Base-by-base conservation (phyloP, 2,329 filamentous ascomycete species). In the Tolypocladium tropicale region DNA sequence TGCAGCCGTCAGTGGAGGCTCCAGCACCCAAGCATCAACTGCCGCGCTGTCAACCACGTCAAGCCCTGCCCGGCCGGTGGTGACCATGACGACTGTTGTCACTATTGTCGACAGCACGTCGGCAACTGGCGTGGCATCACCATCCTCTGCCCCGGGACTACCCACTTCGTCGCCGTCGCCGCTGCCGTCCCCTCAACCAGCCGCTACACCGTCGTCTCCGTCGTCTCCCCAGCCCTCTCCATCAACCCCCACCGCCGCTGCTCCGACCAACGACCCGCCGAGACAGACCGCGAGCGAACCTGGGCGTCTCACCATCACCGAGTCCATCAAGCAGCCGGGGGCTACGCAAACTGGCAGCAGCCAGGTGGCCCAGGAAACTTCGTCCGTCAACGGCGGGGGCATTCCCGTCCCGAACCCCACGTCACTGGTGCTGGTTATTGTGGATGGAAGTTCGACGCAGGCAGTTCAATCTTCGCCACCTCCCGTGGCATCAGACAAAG, bases 11-110 rank as follows among this genome's bases (percentile, higher is more conserved):
- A 55, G 48, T 53, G 58, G 49, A 12, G 46, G 51, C 25, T 14
- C 25, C 23, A 49, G 21, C 39, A 52, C 28, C 21, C 21, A 23
- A 9, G 37, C 37, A 11, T 37, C 28, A 12, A 36, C n/a, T n/a
- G n/a, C n/a, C n/a, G n/a, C n/a, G n/a, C n/a, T n/a, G n/a, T n/a
- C n/a, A n/a, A n/a, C n/a, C n/a, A n/a, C n/a, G n/a, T n/a, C n/a
- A n/a, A n/a, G n/a, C n/a, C n/a, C n/a, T n/a, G n/a, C n/a, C n/a
- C 56, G 59, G 28, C 63, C 66, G 0, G 61, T 68, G 10, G 63
- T 70, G 25, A 70, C 67, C 1, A 54, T 69, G 30, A 70, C 67
- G 7, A 65, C 63, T 2, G 60, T 68, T 30, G 60, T 71, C 18
- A 67, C 65, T 53, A 54, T 70, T 18, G 62, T 63, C 14, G 68